Evolutionary conservation across 768 basidiomycete species (phyloP), one percentile per base, ranked within the genome.

Genomic region (Ramaria sp.): DNA sequence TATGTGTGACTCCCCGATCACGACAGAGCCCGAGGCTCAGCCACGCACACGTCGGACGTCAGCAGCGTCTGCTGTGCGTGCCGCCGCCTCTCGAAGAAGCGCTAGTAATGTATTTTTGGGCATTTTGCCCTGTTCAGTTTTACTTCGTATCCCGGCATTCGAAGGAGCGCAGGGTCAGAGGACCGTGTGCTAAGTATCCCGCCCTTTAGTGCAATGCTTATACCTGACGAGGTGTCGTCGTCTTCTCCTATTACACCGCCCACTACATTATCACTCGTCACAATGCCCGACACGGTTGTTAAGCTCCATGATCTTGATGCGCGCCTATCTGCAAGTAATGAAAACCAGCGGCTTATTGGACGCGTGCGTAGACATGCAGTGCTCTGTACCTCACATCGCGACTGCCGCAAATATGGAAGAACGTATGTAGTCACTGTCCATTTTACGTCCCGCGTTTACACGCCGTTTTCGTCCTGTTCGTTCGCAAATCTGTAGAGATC

Each of bases 331-430:
- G 33, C 42, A 42, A 27, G 48, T 33, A 52, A 42, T 24, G 53
- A 59, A 30, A 43, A 37, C 43, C 6, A 57, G 20, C 43, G 19
- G 19, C 66, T 92, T 24, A 71, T 98, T 50, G 96, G 96, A 1
- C 84, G 96, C 2, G 80, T 92, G 94, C 96, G 9, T 99, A 96
- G 96, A 66, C 86, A 19, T 97, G 95, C 67, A 92, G 94, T 1
- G 88, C 83, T 0, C 73, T 97, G 15, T 99, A 99, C 69, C 73
- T 99, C 37, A 97, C 95, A 3, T 90, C 88, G 3, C 82, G 96
- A 59, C 70, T 99, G 64, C 96, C 96, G 20, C 96, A 99, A 69
- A 96, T 99, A 61, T 98, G 96, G 96, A 95, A 94, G 71, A 97
- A 97, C 65, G 94, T 96, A 69, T 68, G 91, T 82, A 22, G 20